Evolutionary conservation across 163 green algal genomes (phyloP).

Genomic region (Scenedesmus sp.): DNA sequence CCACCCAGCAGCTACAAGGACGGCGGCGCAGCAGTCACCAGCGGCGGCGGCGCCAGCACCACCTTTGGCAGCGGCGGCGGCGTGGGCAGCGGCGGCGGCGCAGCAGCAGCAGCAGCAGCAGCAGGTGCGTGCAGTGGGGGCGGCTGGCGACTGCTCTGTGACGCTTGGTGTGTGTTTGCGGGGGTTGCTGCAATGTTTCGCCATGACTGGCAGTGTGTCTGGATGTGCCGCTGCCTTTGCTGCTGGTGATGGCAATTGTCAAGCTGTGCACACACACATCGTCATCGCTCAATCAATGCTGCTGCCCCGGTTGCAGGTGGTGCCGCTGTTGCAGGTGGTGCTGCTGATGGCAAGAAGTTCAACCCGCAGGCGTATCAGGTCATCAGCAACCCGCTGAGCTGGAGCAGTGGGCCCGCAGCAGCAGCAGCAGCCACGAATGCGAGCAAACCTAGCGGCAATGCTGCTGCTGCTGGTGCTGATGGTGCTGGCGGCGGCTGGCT

Average conservation of each 20-base stretch:
- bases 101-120: not conserved
- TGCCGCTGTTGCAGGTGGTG: not conserved
- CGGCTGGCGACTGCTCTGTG: no score
- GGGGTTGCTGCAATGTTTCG: no score
- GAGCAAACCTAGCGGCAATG: not conserved
- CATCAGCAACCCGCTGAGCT: not conserved
- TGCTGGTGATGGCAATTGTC: not conserved
- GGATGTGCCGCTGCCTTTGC: not conserved
- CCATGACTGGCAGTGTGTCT: no score
- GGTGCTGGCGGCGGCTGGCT: not conserved
- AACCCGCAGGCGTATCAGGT: not conserved
- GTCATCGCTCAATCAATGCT: not conserved
- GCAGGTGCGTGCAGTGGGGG: not conserved
- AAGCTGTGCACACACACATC: not conserved
- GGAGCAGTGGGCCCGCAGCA: not conserved
- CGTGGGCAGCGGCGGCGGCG: constrained; percentile 8
- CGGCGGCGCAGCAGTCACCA: not conserved
- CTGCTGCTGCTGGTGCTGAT: not conserved
- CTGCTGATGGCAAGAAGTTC: not conserved
- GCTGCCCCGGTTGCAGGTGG: not conserved
- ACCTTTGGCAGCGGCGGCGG: not conserved
- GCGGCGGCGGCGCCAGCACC: not conserved
- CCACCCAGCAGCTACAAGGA: not conserved
- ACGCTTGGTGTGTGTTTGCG: no score
- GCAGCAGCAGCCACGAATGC: not conserved